Base-by-base conservation (phyloP, 23 red algal species). In the Cyanidioschyzon merolae region DNA sequence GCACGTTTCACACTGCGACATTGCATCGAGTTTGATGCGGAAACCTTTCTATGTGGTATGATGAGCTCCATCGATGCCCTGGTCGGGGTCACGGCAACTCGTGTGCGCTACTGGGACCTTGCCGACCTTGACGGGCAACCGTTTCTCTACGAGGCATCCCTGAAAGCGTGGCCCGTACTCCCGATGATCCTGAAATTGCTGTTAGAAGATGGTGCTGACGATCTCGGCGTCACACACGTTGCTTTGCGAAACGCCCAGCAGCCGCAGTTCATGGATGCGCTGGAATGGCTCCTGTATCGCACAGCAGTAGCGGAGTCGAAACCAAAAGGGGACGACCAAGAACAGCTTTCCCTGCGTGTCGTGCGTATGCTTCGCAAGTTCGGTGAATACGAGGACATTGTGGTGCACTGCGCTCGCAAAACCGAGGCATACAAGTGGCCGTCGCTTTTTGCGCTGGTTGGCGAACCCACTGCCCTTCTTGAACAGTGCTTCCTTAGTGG, bases 301-400 rank as follows among this genome's bases (percentile, higher is more conserved):
- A 82, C 85, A 36, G 83, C 85, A 39, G 90, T 95, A 30, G 68
- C 86, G 27, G 90, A 95, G 76, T 80, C 84, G 37, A 74, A 85
- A 38, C 68, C 79, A 34, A 79, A 89, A 17, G 83, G 83, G n/a
- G 77, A 68, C 35, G 77, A 68, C 38, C 58, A 74, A 0, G 51
- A 31, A 41, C 79, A 76, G 15, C 40, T 90, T 27, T 90, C 91
- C 68, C 74, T 83, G 7, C 74, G 82, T 0, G 82, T 90, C 36
- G 82, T 98, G 79, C 59, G 57, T 26, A 68, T 98, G 18, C 67
- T 91, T 74, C 79, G 79, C 41, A 89, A 91, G 37, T 98, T 98
- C 80, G 94, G 94, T n/a, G 94, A 98, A 59, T 98, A 98, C 83
- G 94, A 98, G 75, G 94, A 98, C 76, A 79, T 98, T 1, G 88